Percentiles rank a stretch among this genome's conserved stretches.
phyloP scores from a whole-genome alignment of 768 basidiomycete genomes.

The Amyloporia xantha region DNA sequence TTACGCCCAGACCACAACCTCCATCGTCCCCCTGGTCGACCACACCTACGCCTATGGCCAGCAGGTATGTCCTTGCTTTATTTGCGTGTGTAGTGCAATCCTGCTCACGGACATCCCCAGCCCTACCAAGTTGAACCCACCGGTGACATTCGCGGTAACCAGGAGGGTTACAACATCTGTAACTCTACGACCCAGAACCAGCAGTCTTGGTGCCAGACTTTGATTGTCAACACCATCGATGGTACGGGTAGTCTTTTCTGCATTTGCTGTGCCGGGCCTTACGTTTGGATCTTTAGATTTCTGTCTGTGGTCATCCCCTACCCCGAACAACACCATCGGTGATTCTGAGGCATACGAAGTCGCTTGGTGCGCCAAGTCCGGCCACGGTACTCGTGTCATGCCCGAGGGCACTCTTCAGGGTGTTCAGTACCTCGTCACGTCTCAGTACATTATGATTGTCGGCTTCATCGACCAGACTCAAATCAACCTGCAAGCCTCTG shows the following conservation, averaged over 20 bases:
- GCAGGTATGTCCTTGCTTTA: constrained; percentile 13
- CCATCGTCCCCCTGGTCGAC: constrained; percentile 23
- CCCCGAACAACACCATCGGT: constrained; percentile 48
- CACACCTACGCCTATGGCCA: constrained; percentile 21
- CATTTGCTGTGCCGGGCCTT: too few species aligned
- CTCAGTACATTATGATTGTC: constrained; percentile 52
- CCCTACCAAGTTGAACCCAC: constrained; percentile 45
- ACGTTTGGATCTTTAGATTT: too few species aligned
- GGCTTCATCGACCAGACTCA: constrained; percentile 59
- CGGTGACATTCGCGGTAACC: constrained; percentile 41
- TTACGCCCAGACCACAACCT: constrained; percentile 19
- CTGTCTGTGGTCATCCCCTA: constrained; percentile 57
- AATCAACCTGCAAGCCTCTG: constrained; percentile 44
- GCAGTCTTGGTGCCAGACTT: constrained; percentile 63
- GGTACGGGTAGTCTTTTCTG: constrained; percentile 24
- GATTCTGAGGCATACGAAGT: constrained; percentile 67
- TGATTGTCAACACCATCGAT: constrained; percentile 51
- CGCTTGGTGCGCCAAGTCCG: constrained; percentile 70
- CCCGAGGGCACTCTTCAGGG: constrained; percentile 59
- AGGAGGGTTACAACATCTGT: constrained; percentile 61
- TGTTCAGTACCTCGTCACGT: constrained; percentile 55
- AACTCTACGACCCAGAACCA: constrained; percentile 60
- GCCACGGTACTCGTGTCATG: constrained; percentile 67
- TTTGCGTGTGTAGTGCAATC: background rate
- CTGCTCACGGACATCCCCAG: constrained; percentile 19